These are phyloP conservation scores for Fonsecaea multimorphosa DNA, from an alignment of 2,329 filamentous ascomycete species.

Conservation along the genomic window DNA sequence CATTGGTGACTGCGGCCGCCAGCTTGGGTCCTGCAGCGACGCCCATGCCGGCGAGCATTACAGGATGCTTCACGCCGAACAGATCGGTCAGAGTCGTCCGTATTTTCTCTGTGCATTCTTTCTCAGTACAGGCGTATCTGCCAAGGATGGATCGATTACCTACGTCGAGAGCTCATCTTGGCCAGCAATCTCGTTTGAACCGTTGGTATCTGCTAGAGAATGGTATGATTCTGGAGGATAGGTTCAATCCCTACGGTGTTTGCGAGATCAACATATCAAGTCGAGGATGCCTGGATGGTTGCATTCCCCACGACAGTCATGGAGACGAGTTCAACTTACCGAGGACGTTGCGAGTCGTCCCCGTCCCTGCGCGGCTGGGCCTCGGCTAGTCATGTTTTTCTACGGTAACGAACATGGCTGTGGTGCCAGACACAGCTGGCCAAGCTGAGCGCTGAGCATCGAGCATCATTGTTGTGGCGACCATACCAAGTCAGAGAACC, in stretches of 20 bases:
- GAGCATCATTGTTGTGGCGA: too few species aligned
- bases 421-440: too few species aligned
- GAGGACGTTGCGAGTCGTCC: too few species aligned
- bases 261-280: background rate
- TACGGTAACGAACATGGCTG: too few species aligned
- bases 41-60: constrained; percentile 91
- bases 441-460: too few species aligned
- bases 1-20: constrained; percentile 86
- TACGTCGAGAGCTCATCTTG: constrained; percentile 2
- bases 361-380: too few species aligned
- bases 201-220: background rate
- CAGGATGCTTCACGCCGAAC: constrained; percentile 85
- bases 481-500: too few species aligned
- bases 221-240: background rate
- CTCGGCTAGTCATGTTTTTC: too few species aligned
- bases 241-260: background rate
- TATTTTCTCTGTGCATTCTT: constrained; percentile 4
- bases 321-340: too few species aligned
- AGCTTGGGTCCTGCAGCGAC: constrained; percentile 86
- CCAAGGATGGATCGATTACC: background rate
- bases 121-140: too few species aligned
- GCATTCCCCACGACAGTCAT: too few species aligned
- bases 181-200: background rate
- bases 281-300: background rate
- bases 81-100: constrained; percentile 73